Base-by-base conservation (phyloP, 2,329 filamentous ascomycete species). In the Botrytis galanthina region DNA sequence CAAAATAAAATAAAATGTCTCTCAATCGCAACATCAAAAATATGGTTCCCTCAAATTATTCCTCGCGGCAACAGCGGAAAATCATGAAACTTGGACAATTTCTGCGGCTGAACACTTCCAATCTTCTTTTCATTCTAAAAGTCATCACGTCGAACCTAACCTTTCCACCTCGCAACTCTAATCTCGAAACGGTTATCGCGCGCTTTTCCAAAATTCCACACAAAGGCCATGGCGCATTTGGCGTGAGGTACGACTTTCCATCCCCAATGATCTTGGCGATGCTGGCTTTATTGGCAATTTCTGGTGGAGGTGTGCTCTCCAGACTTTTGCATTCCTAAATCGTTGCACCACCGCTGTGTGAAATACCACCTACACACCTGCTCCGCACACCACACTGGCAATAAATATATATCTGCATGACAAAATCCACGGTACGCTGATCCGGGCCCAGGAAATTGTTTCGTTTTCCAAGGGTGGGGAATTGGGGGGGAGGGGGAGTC, bases 41-140 rank as follows among this genome's bases (percentile, higher is more conserved):
- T 46, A 64, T 32, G 48, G 12, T 32, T 46, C n/a, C n/a, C 39
- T 20, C 18, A 32, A 14, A 61, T n/a, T 51, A 37, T 66, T 67
- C 32, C 4, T 54, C 64, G 64, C 64, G 64, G 64, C 64, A 67
- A 46, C 64, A 67, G 64, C 64, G 64, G 64, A 39, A 51, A 35
- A 39, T 39, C 8, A 4, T 39, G 32, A 54, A 46, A 64, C 61
- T 16, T 32, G n/a, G 1, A 18, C 61, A 32, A 32, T 32, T 12
- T 32, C 18, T 46, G 61, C 61, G n/a, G 61, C 39, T 46, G 61
- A 46, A 32, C 35, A 16, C 14, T 26, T 26, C 35, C 35, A 61
- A 61, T 12, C 59, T 59, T 32, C 12, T 26, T 61, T 39, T 42
- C 9, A 46, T 26, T 22, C 39, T 14, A 32, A 46, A 22, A 7